Evolutionary conservation across 2,329 filamentous ascomycete genomes (phyloP).

Genomic region (Cladophialophora exuberans): DNA sequence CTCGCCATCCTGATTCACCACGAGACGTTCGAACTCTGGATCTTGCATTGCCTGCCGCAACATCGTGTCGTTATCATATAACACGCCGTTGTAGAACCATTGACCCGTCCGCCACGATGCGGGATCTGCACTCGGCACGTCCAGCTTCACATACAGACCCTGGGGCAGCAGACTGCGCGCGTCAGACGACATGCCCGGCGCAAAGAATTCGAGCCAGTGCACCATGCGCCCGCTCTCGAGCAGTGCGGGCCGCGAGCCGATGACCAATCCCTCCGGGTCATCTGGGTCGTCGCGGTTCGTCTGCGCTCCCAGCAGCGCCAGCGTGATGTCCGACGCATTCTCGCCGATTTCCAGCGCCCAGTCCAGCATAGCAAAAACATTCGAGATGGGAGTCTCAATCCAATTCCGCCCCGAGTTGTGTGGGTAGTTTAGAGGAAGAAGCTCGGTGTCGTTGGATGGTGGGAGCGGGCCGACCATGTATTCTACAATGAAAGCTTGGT

Average conservation of each 20-base stretch:
- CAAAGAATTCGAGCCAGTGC: conserved; percentile 33
- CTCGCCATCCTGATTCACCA: conserved; percentile 28
- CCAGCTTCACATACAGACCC: conserved; percentile 40
- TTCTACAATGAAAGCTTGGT: conserved; percentile 34
- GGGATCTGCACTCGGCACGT: conserved; percentile 57
- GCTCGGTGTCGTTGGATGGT: conserved; percentile 42
- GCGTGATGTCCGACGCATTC: conserved; percentile 32
- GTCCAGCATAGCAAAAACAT: conserved; percentile 34
- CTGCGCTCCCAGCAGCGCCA: conserved; percentile 31
- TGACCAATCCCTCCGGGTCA: conserved; percentile 22
- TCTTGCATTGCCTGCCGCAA: conserved; percentile 48
- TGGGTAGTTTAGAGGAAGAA: conserved; percentile 47
- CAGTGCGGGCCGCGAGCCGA: conserved; percentile 21
- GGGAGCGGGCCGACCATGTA: conserved; percentile 56
- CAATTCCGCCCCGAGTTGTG: conserved; percentile 48
- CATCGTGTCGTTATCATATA: conserved; percentile 55
- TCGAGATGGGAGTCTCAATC: conserved; percentile 34
- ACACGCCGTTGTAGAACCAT: conserved; percentile 60
- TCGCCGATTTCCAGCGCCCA: conserved; percentile 30
- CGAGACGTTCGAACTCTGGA: conserved; percentile 24
- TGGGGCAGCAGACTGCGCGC: conserved; percentile 26
- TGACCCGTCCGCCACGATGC: conserved; percentile 55
- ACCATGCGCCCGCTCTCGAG: conserved; percentile 35
- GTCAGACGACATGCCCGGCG: conserved; percentile 20
- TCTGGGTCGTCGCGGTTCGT: conserved; percentile 25